These are phyloP conservation scores for Blastobotrys robertii DNA, from an alignment of 805 yeast genomes.

Conservation along the genomic window DNA sequence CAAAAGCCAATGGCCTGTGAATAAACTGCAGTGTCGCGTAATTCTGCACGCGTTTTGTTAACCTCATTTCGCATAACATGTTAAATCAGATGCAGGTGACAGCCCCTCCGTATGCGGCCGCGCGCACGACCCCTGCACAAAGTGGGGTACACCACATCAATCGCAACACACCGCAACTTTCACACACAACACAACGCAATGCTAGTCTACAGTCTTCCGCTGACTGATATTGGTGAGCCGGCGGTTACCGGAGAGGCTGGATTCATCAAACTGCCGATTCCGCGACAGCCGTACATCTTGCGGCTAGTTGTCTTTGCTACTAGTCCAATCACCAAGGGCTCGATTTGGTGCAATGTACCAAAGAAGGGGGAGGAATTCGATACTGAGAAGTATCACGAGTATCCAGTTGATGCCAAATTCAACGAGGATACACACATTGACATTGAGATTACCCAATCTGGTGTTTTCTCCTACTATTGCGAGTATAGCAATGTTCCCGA, in stretches of 20 bases:
- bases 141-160: neutral
- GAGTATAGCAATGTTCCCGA: conserved; percentile 36
- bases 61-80: too few species aligned
- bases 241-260: conserved; percentile 26
- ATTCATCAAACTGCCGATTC: conserved; percentile 31
- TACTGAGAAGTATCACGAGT: conserved; percentile 46
- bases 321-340: conserved; percentile 59
- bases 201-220: conserved; percentile 12
- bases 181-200: conserved; percentile 2
- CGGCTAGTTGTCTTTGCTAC: conserved; percentile 67
- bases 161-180: neutral
- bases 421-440: conserved; percentile 52
- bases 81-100: too few species aligned
- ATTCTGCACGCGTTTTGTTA: too few species aligned
- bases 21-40: too few species aligned
- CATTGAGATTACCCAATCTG: conserved; percentile 59
- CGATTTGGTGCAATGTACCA: conserved; percentile 68
- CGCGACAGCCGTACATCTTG: conserved; percentile 33
- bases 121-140: neutral
- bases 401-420: conserved; percentile 43
- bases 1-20: too few species aligned
- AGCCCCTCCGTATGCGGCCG: too few species aligned
- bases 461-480: conserved; percentile 68
- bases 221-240: conserved; percentile 24
- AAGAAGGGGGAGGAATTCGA: conserved; percentile 37